Evolutionary conservation across 1,284 basidiomycete species (phyloP).

Genomic region (Megacollybia platyphylla): DNA sequence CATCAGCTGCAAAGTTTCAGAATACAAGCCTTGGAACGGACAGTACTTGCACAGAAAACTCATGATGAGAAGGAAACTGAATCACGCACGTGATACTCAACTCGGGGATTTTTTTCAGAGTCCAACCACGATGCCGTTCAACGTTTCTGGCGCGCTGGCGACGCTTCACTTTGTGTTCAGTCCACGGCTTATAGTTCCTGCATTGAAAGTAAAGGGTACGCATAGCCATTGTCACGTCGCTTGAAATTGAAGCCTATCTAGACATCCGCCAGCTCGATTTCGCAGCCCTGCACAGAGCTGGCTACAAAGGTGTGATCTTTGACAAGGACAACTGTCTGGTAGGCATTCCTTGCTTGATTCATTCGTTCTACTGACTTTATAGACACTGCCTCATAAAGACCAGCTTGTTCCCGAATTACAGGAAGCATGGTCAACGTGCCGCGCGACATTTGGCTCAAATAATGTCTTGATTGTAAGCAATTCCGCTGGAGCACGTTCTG

Average conservation of each 20-base stretch:
- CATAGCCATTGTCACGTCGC: constrained; percentile 1
- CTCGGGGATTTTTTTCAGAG: too few relatives aligned
- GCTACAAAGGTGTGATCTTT: constrained; percentile 82
- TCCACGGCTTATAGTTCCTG: constrained; percentile 65
- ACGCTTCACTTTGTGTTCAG: constrained; percentile 65
- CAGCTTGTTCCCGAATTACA: constrained; percentile 62
- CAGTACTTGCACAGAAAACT: constrained; percentile 4
- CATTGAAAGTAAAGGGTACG: constrained; percentile 62
- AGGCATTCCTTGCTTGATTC: constrained; percentile 12
- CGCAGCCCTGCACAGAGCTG: constrained; percentile 57
- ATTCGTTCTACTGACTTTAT: background rate
- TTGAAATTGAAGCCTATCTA: constrained; percentile 17
- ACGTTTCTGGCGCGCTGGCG: constrained; percentile 66
- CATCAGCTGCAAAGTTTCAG: constrained; percentile 17
- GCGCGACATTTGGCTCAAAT: constrained; percentile 59
- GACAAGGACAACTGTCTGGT: constrained; percentile 98
- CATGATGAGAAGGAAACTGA: too few relatives aligned
- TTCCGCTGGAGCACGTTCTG: constrained; percentile 75
- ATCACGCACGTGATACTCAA: too few relatives aligned
- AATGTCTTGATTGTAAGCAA: constrained; percentile 91
- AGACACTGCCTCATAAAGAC: constrained; percentile 74
- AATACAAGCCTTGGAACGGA: background rate
- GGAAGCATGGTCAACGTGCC: constrained; percentile 72
- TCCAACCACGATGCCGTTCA: constrained; percentile 46
- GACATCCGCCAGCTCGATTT: constrained; percentile 88